Base-by-base conservation (phyloP, 148 eudicot genomes). In the Linanthus parryae region DNA sequence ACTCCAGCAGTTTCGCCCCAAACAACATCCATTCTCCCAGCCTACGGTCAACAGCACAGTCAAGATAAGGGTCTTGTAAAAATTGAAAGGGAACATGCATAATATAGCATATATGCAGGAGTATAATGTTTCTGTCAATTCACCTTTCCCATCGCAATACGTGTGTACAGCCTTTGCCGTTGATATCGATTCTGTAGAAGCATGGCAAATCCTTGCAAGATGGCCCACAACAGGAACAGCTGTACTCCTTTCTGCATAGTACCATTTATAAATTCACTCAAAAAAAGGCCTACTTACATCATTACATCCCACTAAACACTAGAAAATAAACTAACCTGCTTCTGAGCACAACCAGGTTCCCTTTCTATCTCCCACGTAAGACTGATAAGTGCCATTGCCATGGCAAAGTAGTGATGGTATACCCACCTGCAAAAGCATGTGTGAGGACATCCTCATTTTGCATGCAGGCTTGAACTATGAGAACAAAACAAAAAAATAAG, bases 161-260 rank as follows among this genome's bases (percentile, higher is more conserved):
- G 96, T 30, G 99, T 92, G 44, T 87, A 92, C 11, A 84, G 73
- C 67, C 99, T 92, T 58, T 87, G 99, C 40, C 99, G 64, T 49
- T 92, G 99, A 72, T 92, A 92, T 68, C 90, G 74, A 51, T 92
- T 92, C 62, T 92, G 99, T 59, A 87, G 64, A 48, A 92, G 81
- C 99, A 92, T 92, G 39, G 94, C 88, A 61, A 92, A 69, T 62
- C 96, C 98, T 79, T 92, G 99, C 94, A 92, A 79, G 67, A 88
- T 80, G 41, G 99, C 96, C 96, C 96, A 92, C 55, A 75, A 70
- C 57, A 92, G 68, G 59, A 92, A 92, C 28, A 92, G 88, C 28
- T 81, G 74, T 33, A 92, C 88, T 48, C 99, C 96, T 79, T 58
- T 79, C 96, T 87, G 88, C 71, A 69, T 16, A 33, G 50, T 61